Evolutionary conservation across 108 stramenopile genomes (phyloP).

Genomic region (Cyclotella atomus): DNA sequence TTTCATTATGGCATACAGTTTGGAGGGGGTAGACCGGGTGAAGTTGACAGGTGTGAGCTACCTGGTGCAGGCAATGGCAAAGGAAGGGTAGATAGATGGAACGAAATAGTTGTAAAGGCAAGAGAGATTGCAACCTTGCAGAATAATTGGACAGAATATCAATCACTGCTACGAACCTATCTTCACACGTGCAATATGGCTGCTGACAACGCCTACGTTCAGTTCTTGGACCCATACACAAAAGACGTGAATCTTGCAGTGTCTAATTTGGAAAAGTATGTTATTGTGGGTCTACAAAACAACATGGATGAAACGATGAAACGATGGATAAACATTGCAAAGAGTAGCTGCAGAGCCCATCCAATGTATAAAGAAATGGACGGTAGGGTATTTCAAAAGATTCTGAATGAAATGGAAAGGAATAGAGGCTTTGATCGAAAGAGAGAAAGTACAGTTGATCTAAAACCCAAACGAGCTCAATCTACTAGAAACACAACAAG

Average conservation of each 20-base stretch:
- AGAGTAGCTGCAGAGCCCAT: conserved; percentile 7
- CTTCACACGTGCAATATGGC: conserved; percentile 9
- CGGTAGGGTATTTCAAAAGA: not conserved
- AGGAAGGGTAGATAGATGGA: not conserved
- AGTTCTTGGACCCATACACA: conserved; percentile 22
- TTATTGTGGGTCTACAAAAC: conserved; percentile 24
- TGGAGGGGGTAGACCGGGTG: conserved; percentile 15
- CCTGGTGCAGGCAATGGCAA: not conserved
- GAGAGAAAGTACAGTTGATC: conserved; percentile 1
- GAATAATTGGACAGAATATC: conserved; percentile 10
- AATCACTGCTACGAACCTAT: conserved; percentile 17
- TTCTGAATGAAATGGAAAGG: not conserved
- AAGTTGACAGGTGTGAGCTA: conserved; percentile 12
- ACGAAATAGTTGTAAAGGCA: not conserved
- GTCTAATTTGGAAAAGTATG: conserved; percentile 23
- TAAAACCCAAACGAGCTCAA: not conserved
- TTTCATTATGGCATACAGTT: conserved; percentile 32
- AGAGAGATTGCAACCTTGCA: conserved; percentile 6
- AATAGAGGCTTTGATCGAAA: not conserved
- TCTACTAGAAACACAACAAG: not conserved
- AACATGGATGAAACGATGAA: conserved; percentile 17
- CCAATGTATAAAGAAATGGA: not conserved
- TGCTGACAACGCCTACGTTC: conserved; percentile 8
- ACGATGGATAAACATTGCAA: conserved; percentile 20
- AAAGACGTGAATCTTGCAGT: conserved; percentile 23